A percentile compares a stretch with the other conserved stretches of the same genome.
These are phyloP conservation scores for Flaveria ramosissima DNA, from an alignment of 129 eudicot species.

Conservation along the genomic window DNA sequence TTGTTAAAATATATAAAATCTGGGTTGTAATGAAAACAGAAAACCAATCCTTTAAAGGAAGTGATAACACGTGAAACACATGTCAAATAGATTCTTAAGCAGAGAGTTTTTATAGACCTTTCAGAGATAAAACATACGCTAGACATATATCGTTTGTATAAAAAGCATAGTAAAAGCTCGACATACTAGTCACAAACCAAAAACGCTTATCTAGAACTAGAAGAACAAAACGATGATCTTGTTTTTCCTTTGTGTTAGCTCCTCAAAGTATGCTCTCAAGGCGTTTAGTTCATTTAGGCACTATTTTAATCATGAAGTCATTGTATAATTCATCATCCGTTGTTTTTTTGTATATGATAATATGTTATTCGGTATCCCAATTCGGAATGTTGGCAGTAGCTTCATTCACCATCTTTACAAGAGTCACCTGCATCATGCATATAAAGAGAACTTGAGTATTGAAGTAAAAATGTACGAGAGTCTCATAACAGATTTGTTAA, in stretches of 20 bases:
- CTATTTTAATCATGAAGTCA: slow-evolving; percentile 9
- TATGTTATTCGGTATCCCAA: slow-evolving; percentile 46
- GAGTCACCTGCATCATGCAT: slow-evolving; percentile 52
- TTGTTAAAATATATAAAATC: background rate
- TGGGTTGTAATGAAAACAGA: background rate
- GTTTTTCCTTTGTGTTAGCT: slow-evolving; percentile 20
- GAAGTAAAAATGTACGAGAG: too few relatives aligned
- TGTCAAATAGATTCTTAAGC: background rate
- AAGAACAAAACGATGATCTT: slow-evolving; percentile 8
- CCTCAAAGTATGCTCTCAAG: slow-evolving; percentile 17
- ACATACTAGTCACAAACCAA: slow-evolving; percentile 18
- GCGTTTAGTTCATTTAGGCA: slow-evolving; percentile 14
- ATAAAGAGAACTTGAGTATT: background rate
- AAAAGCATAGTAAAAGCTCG: slow-evolving; percentile 4
- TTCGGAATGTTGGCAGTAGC: slow-evolving; percentile 76
- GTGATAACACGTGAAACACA: background rate
- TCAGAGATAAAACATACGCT: background rate
- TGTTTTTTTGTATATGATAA: slow-evolving; percentile 6
- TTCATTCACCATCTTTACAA: slow-evolving; percentile 67
- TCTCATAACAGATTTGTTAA: background rate
- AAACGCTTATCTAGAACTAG: slow-evolving; percentile 8
- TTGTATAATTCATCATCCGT: slow-evolving; percentile 21
- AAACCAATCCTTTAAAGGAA: background rate
- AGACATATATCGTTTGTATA: background rate
- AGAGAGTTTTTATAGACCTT: background rate